Evolutionary conservation across 257 asterid species (phyloP).

Genomic region (Solanum tarijense): DNA sequence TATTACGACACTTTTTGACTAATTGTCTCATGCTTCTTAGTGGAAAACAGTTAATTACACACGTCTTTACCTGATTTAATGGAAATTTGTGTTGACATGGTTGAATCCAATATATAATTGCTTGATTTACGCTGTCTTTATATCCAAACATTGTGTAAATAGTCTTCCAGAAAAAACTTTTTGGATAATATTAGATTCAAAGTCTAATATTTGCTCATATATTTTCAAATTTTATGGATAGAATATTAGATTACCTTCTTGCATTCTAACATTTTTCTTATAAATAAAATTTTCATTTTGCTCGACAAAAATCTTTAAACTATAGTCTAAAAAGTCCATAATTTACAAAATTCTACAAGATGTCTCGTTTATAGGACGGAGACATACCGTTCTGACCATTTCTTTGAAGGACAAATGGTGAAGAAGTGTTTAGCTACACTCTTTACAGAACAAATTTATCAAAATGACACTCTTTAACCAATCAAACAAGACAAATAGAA

Average conservation of each 20-base stretch:
- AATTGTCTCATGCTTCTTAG: neutral
- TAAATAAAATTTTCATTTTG: neutral
- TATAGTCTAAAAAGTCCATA: neutral
- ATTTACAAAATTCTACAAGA: neutral
- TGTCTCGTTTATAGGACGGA: too few relatives aligned
- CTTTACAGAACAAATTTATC: fast-evolving
- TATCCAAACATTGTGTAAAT: neutral
- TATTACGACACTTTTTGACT: neutral
- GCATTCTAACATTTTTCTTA: neutral
- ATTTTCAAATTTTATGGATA: neutral
- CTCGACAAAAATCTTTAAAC: neutral
- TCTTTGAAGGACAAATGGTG: neutral
- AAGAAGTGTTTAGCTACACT: too few relatives aligned
- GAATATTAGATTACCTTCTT: neutral
- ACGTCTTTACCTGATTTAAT: neutral
- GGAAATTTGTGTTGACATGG: neutral
- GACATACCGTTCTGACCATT: neutral
- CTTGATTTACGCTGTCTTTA: neutral
- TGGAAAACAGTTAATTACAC: neutral
- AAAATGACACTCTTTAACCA: too few relatives aligned
- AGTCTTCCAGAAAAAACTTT: neutral
- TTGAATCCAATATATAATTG: neutral
- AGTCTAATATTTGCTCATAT: neutral
- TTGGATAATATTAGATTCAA: neutral
- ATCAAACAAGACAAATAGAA: too few relatives aligned